Base-by-base conservation (phyloP, 306 rosid species). In the Cyclanthera cordifolia region DNA sequence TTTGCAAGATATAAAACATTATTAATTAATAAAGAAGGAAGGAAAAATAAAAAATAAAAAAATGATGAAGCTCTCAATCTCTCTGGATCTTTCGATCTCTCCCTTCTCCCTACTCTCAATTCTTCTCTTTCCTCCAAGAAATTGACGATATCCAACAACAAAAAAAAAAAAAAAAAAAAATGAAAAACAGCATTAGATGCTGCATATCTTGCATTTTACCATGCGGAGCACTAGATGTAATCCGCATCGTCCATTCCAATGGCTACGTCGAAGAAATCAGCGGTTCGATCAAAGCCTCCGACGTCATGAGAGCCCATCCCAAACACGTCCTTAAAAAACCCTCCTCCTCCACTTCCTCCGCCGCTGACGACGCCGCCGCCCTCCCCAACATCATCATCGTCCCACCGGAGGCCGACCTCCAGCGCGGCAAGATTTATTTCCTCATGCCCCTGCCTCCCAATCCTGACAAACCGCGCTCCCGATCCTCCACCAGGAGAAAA, bases 161-260 rank as follows among this genome's bases (percentile, higher is more conserved):
- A 50, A 53, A 10, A 61, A 4, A 37, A 14, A n/a, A 53, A 48
- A 32, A 17, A 8, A 0, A 55, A 17, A 57, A 49, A 17, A 93
- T 93, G 96, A 89, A 83, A 67, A 90, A 93, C 77, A 85, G 78
- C 81, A 81, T 93, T 41, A 78, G 93, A 74, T 89, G 96, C 75
- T 93, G 90, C 85, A 89, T 93, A 76, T 85, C 98, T 72, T 93
- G 98, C 90, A 87, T 93, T 85, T 88, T 93, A 0, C 98, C 98
- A 7, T 93, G 96, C 9, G 98, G 98, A 52, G 91, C 90, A 19
- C 82, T 93, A 0, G 98, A 93, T 77, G 96, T 93, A 4, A 83
- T 93, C 68, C 85, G 98, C 21, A 87, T 93, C 56, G 98, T 93
- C 8, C 98, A 93, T 82, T 83, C 80, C 50, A 83, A 86, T 65